Percentiles rank a stretch among this genome's conserved stretches.
phyloP scores from a whole-genome alignment of 176 grass and related monocot genomes.

The Rhipidocladum racemiflorum region DNA sequence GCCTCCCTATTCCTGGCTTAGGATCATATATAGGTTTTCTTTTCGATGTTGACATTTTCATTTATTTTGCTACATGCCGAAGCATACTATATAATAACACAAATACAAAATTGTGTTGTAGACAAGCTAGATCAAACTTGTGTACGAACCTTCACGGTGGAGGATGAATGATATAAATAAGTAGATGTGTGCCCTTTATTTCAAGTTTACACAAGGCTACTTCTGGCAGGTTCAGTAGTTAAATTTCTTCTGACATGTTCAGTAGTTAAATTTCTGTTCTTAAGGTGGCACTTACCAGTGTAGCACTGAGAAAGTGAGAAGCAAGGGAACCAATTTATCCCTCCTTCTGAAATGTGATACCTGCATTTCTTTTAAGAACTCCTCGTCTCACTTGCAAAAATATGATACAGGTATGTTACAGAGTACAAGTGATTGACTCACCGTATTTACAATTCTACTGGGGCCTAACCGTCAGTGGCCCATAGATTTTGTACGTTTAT shows the following conservation, averaged over 20 bases:
- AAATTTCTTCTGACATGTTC: not conserved
- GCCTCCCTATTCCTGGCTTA: constrained; percentile 25
- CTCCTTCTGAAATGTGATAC: not conserved
- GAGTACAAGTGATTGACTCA: not conserved
- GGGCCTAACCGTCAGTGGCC: not conserved
- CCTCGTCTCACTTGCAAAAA: not conserved
- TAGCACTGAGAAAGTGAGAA: not conserved
- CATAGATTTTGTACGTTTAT: not conserved
- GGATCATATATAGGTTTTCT: constrained; percentile 29
- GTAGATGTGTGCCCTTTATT: not conserved
- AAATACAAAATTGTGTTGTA: constrained; percentile 29
- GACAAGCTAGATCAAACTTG: constrained; percentile 5
- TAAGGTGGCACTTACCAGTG: not conserved
- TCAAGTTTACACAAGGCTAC: not conserved
- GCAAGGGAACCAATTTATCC: not conserved
- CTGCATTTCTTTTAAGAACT: not conserved
- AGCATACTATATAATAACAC: constrained; percentile 37
- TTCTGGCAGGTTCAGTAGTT: not conserved
- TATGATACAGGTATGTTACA: not conserved
- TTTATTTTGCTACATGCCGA: constrained; percentile 13
- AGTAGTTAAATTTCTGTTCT: too few species aligned
- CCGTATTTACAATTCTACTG: not conserved
- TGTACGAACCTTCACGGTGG: constrained; percentile 18
- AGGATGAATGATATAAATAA: constrained; percentile 29
- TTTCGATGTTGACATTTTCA: constrained; percentile 11